Evolutionary conservation across 345 rosid genomes (phyloP), one percentile per base, ranked within the genome.

Genomic region (Trapa bicornis): DNA sequence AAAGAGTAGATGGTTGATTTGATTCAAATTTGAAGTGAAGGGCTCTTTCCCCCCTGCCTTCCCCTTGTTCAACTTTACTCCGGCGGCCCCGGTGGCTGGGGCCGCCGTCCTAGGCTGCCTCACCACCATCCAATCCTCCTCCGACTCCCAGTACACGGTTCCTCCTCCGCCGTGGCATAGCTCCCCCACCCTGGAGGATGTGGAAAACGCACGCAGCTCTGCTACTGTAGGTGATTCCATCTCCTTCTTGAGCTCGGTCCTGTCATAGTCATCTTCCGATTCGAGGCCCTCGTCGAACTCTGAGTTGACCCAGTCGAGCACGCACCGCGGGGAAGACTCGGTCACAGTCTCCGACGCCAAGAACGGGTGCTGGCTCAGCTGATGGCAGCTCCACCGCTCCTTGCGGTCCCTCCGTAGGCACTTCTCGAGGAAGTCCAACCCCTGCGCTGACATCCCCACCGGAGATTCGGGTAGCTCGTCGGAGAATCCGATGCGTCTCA

Each of bases 311-410:
- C 85, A 81, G 75, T 86, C 86, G 66, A 87, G 79, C 15, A 87
- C 88, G 74, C 91, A 82, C 64, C 94, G 94, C 35, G 96, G 96
- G 64, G 96, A 87, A 7, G 78, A 69, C 73, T 85, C 86, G 0
- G 66, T 15, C 5, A 37, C 65, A 39, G 15, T 4, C 22, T 66
- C 84, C 29, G 78, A 43, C 1, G 67, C 65, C 39, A 89, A 32
- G 73, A 89, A 87, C 10, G 89, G 94, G 68, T 89, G 94, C 68
- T 71, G 67, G 70, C 83, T 47, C 61, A 89, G 91, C 84, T 79
- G 81, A 65, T 86, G 87, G 70, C 91, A 89, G 78, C 80, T 84
- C 96, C 94, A 89, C 61, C 96, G 58, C 74, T 75, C 75, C 58
- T 70, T 67, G 47, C 67, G 77, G 3, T 89, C 85, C 39, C 88